A percentile compares a stretch with the other conserved stretches of the same genome.
Conservation (phyloP, 164 flowering plant genomes). For the Kingdonia uniflora region DNA sequence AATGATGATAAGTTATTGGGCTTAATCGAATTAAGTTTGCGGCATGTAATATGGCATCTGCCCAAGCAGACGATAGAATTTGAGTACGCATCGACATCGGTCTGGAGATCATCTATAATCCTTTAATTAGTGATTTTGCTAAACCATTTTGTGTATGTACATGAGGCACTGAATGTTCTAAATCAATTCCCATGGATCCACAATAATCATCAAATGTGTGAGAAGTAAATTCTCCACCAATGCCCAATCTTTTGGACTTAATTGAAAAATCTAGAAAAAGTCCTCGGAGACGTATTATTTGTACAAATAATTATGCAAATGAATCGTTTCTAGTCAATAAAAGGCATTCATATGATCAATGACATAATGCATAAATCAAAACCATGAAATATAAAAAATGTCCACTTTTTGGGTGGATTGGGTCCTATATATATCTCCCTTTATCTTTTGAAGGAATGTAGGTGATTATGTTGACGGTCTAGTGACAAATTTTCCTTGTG, state of each 20-base stretch:
- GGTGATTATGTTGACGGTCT: no score
- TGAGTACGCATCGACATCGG: neutral
- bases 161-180: no score
- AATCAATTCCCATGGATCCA: no score
- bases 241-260: neutral
- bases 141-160: no score
- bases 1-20: no score
- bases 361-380: slow-evolving; percentile 1
- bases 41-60: neutral
- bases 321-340: no score
- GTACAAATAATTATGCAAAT: neutral
- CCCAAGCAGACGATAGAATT: no score
- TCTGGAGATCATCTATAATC: neutral
- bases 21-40: neutral
- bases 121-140: no score
- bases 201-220: neutral
- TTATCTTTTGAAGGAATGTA: no score
- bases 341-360: no score
- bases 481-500: no score
- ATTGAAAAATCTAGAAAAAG: neutral
- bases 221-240: no score
- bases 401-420: neutral
- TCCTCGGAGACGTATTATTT: neutral
- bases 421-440: neutral
- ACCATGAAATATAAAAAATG: neutral